Conservation (phyloP, 2,329 filamentous ascomycete genomes). For the Neophaeococcomyces aloes region DNA sequence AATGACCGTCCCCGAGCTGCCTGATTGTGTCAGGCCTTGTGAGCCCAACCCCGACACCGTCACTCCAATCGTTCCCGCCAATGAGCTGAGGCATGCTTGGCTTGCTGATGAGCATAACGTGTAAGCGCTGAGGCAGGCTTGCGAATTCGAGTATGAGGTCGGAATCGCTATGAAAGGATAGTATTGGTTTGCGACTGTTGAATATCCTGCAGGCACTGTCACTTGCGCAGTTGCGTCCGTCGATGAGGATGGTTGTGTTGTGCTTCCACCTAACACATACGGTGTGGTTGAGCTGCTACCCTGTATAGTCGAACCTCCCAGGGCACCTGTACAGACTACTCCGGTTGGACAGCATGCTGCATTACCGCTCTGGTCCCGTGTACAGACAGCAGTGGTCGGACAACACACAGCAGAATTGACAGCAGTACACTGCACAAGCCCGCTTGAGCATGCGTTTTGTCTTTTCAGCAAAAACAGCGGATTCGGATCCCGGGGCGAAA, state of each 20-base stretch:
- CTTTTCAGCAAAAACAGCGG: slow-evolving; percentile 13
- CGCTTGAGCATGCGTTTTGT: slow-evolving; percentile 38
- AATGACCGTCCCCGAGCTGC: slow-evolving; percentile 33
- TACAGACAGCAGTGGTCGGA: slow-evolving; percentile 42
- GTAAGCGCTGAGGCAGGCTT: slow-evolving; percentile 45
- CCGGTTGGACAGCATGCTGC: slow-evolving; percentile 52
- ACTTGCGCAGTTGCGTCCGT: slow-evolving; percentile 25
- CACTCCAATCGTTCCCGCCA: slow-evolving; percentile 43
- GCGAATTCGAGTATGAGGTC: slow-evolving; percentile 42
- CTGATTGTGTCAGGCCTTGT: slow-evolving; percentile 41
- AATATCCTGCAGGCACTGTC: slow-evolving; percentile 20
- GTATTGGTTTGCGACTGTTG: slow-evolving; percentile 31
- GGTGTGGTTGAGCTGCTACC: slow-evolving; percentile 11
- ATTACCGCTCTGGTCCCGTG: slow-evolving; percentile 45
- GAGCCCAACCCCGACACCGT: slow-evolving; percentile 35
- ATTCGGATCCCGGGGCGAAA: background rate
- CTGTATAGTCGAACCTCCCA: slow-evolving; percentile 26
- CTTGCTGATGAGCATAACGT: slow-evolving; percentile 41
- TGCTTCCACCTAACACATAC: slow-evolving; percentile 17
- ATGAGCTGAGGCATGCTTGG: slow-evolving; percentile 32
- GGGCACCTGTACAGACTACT: slow-evolving; percentile 47
- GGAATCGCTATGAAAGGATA: slow-evolving; percentile 46
- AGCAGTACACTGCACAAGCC: slow-evolving; percentile 43
- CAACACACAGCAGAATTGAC: slow-evolving; percentile 48
- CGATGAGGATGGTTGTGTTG: slow-evolving; percentile 17